These are phyloP conservation scores for Saccharomycopsis synnaedendra DNA, from an alignment of 805 yeast species.

Conservation along the genomic window DNA sequence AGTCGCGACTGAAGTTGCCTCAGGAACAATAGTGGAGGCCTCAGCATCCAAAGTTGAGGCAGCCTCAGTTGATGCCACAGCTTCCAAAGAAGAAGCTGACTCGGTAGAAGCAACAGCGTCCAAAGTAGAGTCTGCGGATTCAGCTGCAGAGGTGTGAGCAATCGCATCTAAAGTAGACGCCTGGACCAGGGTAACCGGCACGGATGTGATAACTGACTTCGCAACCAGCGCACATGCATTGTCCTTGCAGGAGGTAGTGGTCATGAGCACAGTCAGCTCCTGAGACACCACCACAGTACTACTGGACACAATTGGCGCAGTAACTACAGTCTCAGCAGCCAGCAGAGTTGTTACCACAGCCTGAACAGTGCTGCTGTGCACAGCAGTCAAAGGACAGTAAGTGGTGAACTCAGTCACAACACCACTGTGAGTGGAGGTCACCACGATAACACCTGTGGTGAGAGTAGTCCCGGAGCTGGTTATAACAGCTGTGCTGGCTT, in stretches of 20 bases:
- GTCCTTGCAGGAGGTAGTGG: conserved; percentile 1
- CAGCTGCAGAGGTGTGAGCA: too few species aligned
- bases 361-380: background rate
- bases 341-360: background rate
- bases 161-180: background rate
- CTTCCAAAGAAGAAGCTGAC: background rate
- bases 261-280: background rate
- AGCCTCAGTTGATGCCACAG: background rate
- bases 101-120: background rate
- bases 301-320: background rate
- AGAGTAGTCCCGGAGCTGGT: conserved; percentile 1
- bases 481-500: background rate
- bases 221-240: background rate
- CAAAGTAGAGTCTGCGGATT: too few species aligned
- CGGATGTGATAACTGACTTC: background rate
- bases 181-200: background rate
- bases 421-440: conserved; percentile 19
- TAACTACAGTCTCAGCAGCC: background rate
- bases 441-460: conserved; percentile 20
- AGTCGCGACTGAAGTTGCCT: too few species aligned
- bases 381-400: conserved; percentile 19
- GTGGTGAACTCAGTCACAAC: conserved; percentile 20
- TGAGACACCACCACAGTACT: background rate
- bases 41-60: background rate
- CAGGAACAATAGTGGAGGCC: background rate